Conservation (phyloP, 805 yeast species). For the Yamadazyma tumulicola region DNA sequence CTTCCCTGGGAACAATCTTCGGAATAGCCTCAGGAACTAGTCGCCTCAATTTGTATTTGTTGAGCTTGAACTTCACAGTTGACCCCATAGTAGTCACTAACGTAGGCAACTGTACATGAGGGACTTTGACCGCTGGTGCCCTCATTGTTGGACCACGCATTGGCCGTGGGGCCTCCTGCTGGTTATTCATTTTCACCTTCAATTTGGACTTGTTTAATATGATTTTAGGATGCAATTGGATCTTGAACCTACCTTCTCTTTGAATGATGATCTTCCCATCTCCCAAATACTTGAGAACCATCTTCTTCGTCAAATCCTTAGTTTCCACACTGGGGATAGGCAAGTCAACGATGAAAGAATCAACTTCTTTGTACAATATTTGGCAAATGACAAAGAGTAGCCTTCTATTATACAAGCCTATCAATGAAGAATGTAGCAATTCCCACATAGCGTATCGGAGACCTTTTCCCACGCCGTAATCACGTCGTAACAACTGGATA, state of each 20-base stretch:
- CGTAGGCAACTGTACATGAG: slow-evolving; percentile 1
- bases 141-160: slow-evolving; percentile 3
- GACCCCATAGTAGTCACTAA: slow-evolving; percentile 2
- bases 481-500: slow-evolving; percentile 59
- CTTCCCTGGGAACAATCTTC: no score
- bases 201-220: slow-evolving; percentile 11
- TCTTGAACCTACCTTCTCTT: slow-evolving; percentile 56
- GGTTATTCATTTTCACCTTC: slow-evolving; percentile 8
- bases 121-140: slow-evolving; percentile 4
- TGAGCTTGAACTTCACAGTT: slow-evolving; percentile 3
- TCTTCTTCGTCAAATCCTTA: slow-evolving; percentile 45
- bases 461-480: slow-evolving; percentile 53
- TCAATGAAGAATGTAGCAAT: slow-evolving; percentile 56
- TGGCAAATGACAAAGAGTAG: slow-evolving; percentile 61
- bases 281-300: slow-evolving; percentile 56
- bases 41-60: neutral
- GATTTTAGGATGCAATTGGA: slow-evolving; percentile 38
- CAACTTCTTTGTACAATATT: slow-evolving; percentile 60
- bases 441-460: slow-evolving; percentile 65
- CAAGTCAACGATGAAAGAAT: slow-evolving; percentile 58
- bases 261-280: slow-evolving; percentile 55
- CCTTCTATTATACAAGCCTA: slow-evolving; percentile 59
- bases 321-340: slow-evolving; percentile 59
- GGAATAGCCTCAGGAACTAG: neutral
- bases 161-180: neutral